Base-by-base conservation (phyloP, 345 rosid genomes). In the Linum lewisii region DNA sequence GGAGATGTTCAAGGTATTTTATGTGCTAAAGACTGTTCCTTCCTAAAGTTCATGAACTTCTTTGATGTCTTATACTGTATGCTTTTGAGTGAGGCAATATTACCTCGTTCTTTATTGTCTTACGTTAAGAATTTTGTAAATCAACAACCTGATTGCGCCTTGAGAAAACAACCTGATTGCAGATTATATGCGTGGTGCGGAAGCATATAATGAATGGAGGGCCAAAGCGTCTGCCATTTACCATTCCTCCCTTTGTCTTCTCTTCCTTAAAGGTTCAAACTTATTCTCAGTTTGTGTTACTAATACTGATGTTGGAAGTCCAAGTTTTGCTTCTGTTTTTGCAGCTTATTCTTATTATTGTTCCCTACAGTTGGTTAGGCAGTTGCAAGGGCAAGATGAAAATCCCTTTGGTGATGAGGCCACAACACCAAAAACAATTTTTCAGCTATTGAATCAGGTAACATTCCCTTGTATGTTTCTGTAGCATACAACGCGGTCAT, bases 401-500 rank as follows among this genome's bases (percentile, higher is more conserved):
- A 93, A 93, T 77, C 99, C 99, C 61, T 93, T 93, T 66, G 99
- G 88, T 44, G 87, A 82, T 52, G 90, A 84, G 64, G 78, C 72
- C n/a, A 77, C 86, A 22, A 65, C 96, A 5, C 88, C 95, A 21
- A 93, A 85, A 67, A 93, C 85, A 77, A 77, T 87, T 57, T 93
- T 90, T 65, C 99, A 87, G 87, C 90, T 85, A 67, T 67, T 93
- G 72, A 90, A 82, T 72, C 99, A 90, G 88, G 99, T 74, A 65
- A 16, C 6, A 4, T 15, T 26, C 51, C 21, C 10, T 61, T 22
- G 24, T 8, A 60, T 1, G 16, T 45, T 52, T 47, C 14, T 51
- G 10, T 60, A 32, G 13, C 23, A 3, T 44, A 21, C 26, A 4
- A 2, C 26, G 18, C 7, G 25, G 1, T 36, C 13, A 21, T 24